Evolutionary conservation across 352 stramenopile species (phyloP).

Genomic region (Phytophthora tubulina): DNA sequence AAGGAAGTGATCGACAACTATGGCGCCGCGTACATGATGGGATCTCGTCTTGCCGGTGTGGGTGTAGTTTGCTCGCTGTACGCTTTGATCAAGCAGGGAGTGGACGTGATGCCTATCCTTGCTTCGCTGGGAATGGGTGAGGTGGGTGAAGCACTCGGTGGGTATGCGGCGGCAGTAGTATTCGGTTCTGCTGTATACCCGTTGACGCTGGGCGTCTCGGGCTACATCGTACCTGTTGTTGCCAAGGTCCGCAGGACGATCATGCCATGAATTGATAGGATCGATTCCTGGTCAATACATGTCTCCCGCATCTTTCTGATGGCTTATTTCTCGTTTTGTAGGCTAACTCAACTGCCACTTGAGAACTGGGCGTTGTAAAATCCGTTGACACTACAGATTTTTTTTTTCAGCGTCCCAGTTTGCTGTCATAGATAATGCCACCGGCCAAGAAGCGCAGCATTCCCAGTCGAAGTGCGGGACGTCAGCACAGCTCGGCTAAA

Average conservation of each 20-base stretch:
- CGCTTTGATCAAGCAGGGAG: slow-evolving; percentile 79
- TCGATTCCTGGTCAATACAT: slow-evolving; percentile 5
- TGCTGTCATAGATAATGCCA: slow-evolving; percentile 31
- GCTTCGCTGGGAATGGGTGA: slow-evolving; percentile 77
- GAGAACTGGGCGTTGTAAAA: slow-evolving; percentile 3
- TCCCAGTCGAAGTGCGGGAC: slow-evolving; percentile 17
- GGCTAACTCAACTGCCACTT: neutral
- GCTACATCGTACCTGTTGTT: slow-evolving; percentile 78
- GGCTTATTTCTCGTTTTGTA: slow-evolving; percentile 7
- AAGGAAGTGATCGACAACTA: slow-evolving; percentile 88
- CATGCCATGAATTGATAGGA: slow-evolving; percentile 42
- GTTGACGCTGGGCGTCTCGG: slow-evolving; percentile 77
- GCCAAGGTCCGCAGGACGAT: slow-evolving; percentile 65
- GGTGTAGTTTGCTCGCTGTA: slow-evolving; percentile 80
- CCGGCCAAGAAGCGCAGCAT: slow-evolving; percentile 53
- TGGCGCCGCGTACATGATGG: slow-evolving; percentile 91
- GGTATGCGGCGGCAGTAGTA: slow-evolving; percentile 82
- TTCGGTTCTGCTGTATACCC: slow-evolving; percentile 85
- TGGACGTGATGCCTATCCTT: slow-evolving; percentile 85
- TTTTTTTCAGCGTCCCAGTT: neutral
- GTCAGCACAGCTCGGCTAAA: neutral
- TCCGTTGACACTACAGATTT: neutral
- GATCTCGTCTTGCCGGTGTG: slow-evolving; percentile 82
- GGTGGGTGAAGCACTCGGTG: slow-evolving; percentile 73
- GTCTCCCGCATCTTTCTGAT: slow-evolving; percentile 5